phyloP scores from a whole-genome alignment of 371 early-diverging fungal genomes.

The Fennellomyces sp. region DNA sequence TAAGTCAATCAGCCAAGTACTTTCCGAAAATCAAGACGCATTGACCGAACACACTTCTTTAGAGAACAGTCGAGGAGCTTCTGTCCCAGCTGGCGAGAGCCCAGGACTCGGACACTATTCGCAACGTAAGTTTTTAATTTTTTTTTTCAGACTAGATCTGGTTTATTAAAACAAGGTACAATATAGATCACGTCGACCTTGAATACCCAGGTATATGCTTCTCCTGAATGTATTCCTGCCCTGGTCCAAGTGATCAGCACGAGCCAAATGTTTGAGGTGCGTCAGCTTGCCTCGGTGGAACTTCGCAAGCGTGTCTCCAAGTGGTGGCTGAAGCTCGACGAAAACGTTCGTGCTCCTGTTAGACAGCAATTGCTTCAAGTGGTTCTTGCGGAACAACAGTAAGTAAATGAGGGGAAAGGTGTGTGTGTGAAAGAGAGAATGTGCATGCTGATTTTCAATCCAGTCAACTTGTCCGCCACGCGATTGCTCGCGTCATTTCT shows the following conservation, averaged over 20 bases:
- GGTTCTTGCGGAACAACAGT: constrained; percentile 74
- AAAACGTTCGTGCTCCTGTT: constrained; percentile 52
- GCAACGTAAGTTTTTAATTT: constrained; percentile 33
- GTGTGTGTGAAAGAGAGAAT: neutral
- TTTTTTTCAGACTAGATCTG: neutral
- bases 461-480: constrained; percentile 72
- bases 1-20: neutral
- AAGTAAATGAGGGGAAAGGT: constrained; percentile 20
- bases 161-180: neutral
- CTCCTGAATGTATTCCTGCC: constrained; percentile 71
- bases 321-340: constrained; percentile 74
- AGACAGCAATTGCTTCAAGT: constrained; percentile 69
- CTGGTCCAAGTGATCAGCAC: constrained; percentile 65
- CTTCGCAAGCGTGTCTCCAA: constrained; percentile 76
- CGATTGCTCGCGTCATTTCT: constrained; percentile 82
- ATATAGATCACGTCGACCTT: constrained; percentile 67
- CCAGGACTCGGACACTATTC: constrained; percentile 53
- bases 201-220: constrained; percentile 68
- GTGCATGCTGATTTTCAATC: neutral
- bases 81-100: constrained; percentile 47
- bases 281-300: constrained; percentile 91
- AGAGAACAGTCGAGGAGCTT: constrained; percentile 50
- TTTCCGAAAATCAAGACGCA: too few relatives aligned
- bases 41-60: neutral
- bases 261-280: constrained; percentile 64